phyloP scores from a whole-genome alignment of 73 alveolate species.

The Durusdinium trenchii region DNA sequence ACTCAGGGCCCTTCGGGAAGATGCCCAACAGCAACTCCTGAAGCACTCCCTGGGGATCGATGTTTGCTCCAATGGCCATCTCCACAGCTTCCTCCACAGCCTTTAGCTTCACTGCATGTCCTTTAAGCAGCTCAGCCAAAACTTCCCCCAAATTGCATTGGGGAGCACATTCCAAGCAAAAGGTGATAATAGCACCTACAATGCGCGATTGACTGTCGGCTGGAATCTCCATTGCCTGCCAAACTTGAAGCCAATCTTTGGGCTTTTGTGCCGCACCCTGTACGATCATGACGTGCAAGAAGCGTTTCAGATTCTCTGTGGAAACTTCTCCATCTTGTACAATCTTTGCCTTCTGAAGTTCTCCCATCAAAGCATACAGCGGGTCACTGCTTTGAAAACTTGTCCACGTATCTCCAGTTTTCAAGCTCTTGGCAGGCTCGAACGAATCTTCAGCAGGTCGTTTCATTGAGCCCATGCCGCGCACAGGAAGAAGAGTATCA shows the following conservation, averaged over 20 bases:
- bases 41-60: constrained; percentile 2
- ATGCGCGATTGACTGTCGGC: not conserved
- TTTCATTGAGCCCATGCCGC: too few species aligned
- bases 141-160: not conserved
- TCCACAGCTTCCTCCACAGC: constrained; percentile 42
- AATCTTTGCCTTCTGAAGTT: constrained; percentile 3
- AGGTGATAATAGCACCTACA: not conserved
- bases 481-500: too few species aligned
- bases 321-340: constrained; percentile 40
- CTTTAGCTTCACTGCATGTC: not conserved
- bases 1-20: constrained; percentile 21
- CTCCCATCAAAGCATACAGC: constrained; percentile 81
- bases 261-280: constrained; percentile 78
- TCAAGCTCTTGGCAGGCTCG: not conserved
- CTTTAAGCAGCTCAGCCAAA: constrained; percentile 12
- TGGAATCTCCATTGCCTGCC: not conserved
- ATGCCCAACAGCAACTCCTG: constrained; percentile 16
- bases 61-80: not conserved
- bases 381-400: constrained; percentile 67
- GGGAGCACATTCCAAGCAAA: not conserved
- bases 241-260: constrained; percentile 42
- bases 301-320: not conserved
- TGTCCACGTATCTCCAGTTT: constrained; percentile 58
- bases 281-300: constrained; percentile 50
- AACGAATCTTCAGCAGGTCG: too few species aligned